These are phyloP conservation scores for Furcasterigmium furcatum DNA, from an alignment of 2,329 filamentous ascomycete genomes.

Conservation along the genomic window DNA sequence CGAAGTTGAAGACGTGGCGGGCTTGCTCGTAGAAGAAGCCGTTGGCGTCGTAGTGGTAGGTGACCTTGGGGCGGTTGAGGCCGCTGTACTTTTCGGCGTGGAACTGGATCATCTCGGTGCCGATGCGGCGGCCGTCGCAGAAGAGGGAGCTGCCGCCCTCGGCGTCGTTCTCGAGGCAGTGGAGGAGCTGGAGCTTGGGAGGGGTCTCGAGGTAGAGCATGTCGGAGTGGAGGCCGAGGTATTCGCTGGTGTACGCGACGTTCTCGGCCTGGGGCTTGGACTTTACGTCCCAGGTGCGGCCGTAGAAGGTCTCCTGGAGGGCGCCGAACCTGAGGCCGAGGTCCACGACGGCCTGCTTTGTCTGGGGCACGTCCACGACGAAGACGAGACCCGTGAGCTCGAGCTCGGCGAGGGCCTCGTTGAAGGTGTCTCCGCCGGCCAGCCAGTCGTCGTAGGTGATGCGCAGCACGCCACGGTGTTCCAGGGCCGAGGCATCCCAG, in stretches of 20 bases:
- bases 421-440: slow-evolving; percentile 52
- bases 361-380: slow-evolving; percentile 68
- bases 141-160: slow-evolving; percentile 84
- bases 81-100: slow-evolving; percentile 20
- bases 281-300: slow-evolving; percentile 83
- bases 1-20: slow-evolving; percentile 52
- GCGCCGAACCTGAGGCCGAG: slow-evolving; percentile 73
- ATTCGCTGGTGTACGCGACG: slow-evolving; percentile 81
- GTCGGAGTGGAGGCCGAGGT: slow-evolving; percentile 89
- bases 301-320: slow-evolving; percentile 87
- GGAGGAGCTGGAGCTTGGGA: slow-evolving; percentile 81
- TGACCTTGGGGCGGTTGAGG: slow-evolving; percentile 45
- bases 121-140: slow-evolving; percentile 68
- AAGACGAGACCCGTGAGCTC: slow-evolving; percentile 71
- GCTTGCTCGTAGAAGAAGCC: slow-evolving; percentile 59
- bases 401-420: slow-evolving; percentile 59
- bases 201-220: slow-evolving; percentile 80
- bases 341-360: slow-evolving; percentile 59
- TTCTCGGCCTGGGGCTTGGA: slow-evolving; percentile 83
- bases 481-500: slow-evolving; percentile 38
- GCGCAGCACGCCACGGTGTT: slow-evolving; percentile 41
- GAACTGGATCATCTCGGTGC: slow-evolving; percentile 29
- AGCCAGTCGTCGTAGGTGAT: slow-evolving; percentile 74
- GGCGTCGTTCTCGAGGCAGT: slow-evolving; percentile 80
- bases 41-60: slow-evolving; percentile 68